Base-by-base conservation (phyloP, 2,329 filamentous ascomycete genomes). In the Penicillium sp. region DNA sequence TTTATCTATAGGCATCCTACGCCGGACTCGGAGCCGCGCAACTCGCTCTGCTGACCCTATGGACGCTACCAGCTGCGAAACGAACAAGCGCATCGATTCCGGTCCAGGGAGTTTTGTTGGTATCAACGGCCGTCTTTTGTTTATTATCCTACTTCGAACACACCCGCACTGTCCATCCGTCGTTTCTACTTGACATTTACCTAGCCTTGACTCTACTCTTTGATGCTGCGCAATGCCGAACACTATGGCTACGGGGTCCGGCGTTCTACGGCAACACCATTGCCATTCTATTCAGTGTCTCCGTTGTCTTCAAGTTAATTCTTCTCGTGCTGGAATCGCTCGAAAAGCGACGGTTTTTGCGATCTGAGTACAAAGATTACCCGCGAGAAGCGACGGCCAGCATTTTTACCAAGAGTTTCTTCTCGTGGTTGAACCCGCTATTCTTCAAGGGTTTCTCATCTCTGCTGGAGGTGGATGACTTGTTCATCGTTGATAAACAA, bases 341-440 rank as follows among this genome's bases (percentile, higher is more conserved):
- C 12, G 68, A 73, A 21, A 81, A 79, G 59, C 64, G 71, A 46
- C 61, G 62, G 3, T 68, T 78, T 5, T 65, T 81, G 77, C 7
- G 78, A 80, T 56, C 68, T 81, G 3, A 77, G 66, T 62, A 66
- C 18, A 62, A 60, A 11, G 60, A 72, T 9, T 67, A 66, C 21
- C 77, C 78, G 1, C 71, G 67, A 0, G 79, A 83, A 61, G 74
- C 73, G 18, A 79, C 76, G 12, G 77, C 75, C 55, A 74, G 78
- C 9, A 63, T 78, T 20, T 74, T 76, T 62, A 77, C 65, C 47
- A 67, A 70, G n/a, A 70, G 68, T 2, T 63, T 78, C 23, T 81
- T 81, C 60, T 77, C 71, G 66, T 82, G 79, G 79, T 65, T 81
- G 33, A 77, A 75, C 43, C 69, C 71, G 2, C 63, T 82, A 3